Evolutionary conservation across 2,329 filamentous ascomycete genomes (phyloP), one percentile per base, ranked within the genome.

Genomic region (Clarireedia paspali): DNA sequence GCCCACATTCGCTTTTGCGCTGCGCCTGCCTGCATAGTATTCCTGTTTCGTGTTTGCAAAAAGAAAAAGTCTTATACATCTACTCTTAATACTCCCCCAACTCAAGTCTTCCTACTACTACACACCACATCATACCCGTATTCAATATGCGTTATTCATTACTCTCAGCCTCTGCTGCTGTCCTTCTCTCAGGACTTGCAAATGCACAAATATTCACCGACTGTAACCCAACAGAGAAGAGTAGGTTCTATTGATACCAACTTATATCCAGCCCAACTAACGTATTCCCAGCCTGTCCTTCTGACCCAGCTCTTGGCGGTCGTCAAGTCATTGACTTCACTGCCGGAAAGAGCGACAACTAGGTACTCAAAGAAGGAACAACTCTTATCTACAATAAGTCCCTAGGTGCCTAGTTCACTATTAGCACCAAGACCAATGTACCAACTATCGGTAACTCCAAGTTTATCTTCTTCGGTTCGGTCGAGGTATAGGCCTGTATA

Each of bases 401-500:
- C 7, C 68, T 73, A 20, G 78, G 77, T 24, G 76, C 75, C 46
- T 70, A 74, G n/a, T 79, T 81, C 66, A 73, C 67, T 40, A 75
- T 81, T 60, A 68, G 66, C 47, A 75, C 74, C 60, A 70, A 71
- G 34, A 72, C 71, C 14, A 72, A 80, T 58, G 75, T 78, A 2
- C 78, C 78, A 24, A 73, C 73, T 46, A 69, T 77, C 51, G 64
- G 63, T 56, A 69, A 68, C 57, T 70, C 70, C 44, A 76, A 77
- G 64, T 80, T 78, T 68, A 73, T 82, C 64, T 73, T 80, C 63
- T 81, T 80, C 60, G 79, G 79, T 50, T 74, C 73, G 54, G 69
- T 80, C 40, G 72, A 75, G 42, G 70, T 78, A 23, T 67, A 74
- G 53, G 68, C 78, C 62, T 71, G 73, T 63, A 73, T 76, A 3